A percentile compares a stretch with the other conserved stretches of the same genome.
Conservation (phyloP, 192 early-diverging fungal genomes). For the Spinellus fusiger region DNA sequence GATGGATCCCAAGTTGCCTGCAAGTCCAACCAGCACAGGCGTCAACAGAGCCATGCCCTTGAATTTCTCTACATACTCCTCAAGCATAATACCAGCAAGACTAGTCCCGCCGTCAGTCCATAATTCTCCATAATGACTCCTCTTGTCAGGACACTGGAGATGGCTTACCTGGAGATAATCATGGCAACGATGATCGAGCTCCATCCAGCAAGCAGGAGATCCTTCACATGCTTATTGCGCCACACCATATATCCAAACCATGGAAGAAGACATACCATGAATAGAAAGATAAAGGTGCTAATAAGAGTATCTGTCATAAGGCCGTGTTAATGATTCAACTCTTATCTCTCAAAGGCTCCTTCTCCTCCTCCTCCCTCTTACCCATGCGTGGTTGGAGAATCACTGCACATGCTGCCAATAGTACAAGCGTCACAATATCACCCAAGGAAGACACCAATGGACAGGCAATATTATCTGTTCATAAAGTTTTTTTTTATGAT, state of each 20-base stretch:
- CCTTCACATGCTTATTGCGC: constrained; percentile 51
- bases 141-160: too few relatives aligned
- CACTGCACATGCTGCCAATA: constrained; percentile 46
- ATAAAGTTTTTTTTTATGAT: neutral
- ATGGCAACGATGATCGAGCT: constrained; percentile 67
- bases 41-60: constrained; percentile 58
- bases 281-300: constrained; percentile 36
- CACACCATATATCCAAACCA: constrained; percentile 44
- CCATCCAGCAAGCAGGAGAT: constrained; percentile 64
- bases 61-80: constrained; percentile 55
- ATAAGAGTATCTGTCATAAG: constrained; percentile 28
- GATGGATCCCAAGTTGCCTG: constrained; percentile 72
- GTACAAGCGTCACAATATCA: constrained; percentile 61
- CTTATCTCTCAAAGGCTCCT: neutral
- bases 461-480: constrained; percentile 62
- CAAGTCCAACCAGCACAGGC: constrained; percentile 63
- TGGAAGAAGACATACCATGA: constrained; percentile 33
- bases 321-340: neutral
- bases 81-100: constrained; percentile 57
- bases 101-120: too few relatives aligned
- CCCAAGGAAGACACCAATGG: constrained; percentile 66
- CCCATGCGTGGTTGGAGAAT: constrained; percentile 40
- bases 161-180: constrained; percentile 51
- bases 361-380: constrained; percentile 25
- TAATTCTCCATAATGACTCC: too few relatives aligned